Base-by-base conservation (phyloP, 257 asterid species). In the Haberlea rhodopensis region DNA sequence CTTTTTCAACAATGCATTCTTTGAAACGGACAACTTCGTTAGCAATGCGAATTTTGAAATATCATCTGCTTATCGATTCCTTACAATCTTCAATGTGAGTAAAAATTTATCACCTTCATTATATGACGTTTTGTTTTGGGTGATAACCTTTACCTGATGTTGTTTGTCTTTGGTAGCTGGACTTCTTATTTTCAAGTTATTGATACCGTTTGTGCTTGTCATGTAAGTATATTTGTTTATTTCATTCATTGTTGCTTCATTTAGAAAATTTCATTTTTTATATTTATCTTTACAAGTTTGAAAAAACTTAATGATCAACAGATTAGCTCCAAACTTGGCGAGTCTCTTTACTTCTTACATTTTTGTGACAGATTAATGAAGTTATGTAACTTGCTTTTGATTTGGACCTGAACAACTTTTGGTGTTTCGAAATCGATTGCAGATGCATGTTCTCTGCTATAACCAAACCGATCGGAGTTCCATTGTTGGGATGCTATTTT, bases 21-120 rank as follows among this genome's bases (percentile, higher is more conserved):
- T 92, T 40, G 99, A 97, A 73, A 92, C 99, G 45, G 99, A 97
- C 28, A 92, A 92, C 79, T 92, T 92, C 68, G 99, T 97, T 49
- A 87, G 99, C 68, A 89, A 89, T 40, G 99, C 97, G 11, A 92
- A 97, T 75, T 92, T 92, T 66, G 99, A 89, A 88, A 89, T 92
- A 74, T 92, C 99, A 4, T 92, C 97, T 23, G 97, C 89, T 59
- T 92, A 92, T 71, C 83, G 99, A 31, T 92, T 92, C 90, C 85
- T 92, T 82, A 92, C 99, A 59, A 70, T 92, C 77, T 92, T 92
- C 86, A 92, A 86, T 19, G 99, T 92, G 73, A 92, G 99, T 81
- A 66, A 8, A 25, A 60, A 60, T n/a, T n/a, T n/a, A n/a, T n/a
- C n/a, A n/a, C n/a, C n/a, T n/a, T n/a, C n/a, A n/a, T n/a, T n/a